Percentiles rank a stretch among this genome's conserved stretches.
These are phyloP conservation scores for Lachnellula occidentalis DNA, from an alignment of 2,329 filamentous ascomycete genomes.

Conservation along the genomic window DNA sequence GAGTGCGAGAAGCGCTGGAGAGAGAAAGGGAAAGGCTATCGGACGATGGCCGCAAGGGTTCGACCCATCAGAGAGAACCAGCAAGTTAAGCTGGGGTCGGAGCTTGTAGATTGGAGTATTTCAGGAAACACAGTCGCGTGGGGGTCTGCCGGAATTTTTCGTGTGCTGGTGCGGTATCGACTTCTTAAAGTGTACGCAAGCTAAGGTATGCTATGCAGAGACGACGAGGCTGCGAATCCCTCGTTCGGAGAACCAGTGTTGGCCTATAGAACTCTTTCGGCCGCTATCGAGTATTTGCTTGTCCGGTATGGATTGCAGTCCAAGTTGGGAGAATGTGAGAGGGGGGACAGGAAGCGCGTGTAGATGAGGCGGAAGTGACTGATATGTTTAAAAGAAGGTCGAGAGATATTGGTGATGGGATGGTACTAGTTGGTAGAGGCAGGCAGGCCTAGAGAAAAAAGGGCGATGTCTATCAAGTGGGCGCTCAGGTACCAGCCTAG, in stretches of 20 bases:
- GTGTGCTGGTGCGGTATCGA: not conserved
- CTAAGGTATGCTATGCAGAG: too few relatives aligned
- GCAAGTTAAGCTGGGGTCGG: not conserved
- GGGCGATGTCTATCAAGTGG: too few relatives aligned
- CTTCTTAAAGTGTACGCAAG: not conserved
- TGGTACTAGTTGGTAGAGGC: not conserved
- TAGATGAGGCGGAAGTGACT: not conserved
- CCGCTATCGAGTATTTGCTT: not conserved
- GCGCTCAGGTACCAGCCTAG: too few relatives aligned
- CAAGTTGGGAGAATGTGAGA: not conserved
- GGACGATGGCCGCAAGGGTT: constrained; percentile 20
- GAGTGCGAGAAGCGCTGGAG: constrained; percentile 30
- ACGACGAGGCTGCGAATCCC: not conserved
- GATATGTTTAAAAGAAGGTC: not conserved
- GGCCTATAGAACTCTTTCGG: not conserved
- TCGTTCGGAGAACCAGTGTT: not conserved
- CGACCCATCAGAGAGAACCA: constrained; percentile 28
- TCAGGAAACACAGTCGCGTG: not conserved
- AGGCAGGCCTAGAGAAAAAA: not conserved
- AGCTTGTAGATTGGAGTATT: not conserved
- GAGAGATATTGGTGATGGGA: not conserved
- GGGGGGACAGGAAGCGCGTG: not conserved
- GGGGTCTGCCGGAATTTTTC: too few relatives aligned
- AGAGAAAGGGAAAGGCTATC: constrained; percentile 30
- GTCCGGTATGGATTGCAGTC: not conserved